These are phyloP conservation scores for Tricholoma terreum DNA, from an alignment of 768 basidiomycete genomes.

Conservation along the genomic window DNA sequence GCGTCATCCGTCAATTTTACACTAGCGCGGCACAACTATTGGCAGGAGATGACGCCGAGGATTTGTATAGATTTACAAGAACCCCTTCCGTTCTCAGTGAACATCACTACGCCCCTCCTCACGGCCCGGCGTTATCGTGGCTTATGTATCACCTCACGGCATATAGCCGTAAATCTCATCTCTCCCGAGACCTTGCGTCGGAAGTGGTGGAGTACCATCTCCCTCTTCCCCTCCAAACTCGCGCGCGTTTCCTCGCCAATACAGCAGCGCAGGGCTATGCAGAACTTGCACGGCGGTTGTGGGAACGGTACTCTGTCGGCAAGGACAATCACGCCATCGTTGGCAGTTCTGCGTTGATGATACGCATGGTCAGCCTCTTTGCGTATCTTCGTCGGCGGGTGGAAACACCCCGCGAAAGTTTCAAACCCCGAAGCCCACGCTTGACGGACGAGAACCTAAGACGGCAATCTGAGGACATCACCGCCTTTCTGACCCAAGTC, in stretches of 20 bases:
- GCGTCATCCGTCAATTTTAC: conserved; percentile 48
- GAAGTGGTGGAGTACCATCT: conserved; percentile 44
- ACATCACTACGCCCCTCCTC: conserved; percentile 51
- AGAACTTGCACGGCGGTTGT: conserved; percentile 47
- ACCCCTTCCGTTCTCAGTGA: conserved; percentile 24
- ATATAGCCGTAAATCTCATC: conserved; percentile 38
- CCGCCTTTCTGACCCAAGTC: conserved; percentile 43
- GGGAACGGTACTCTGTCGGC: conserved; percentile 52
- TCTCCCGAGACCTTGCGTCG: conserved; percentile 46
- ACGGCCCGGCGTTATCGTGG: conserved; percentile 44
- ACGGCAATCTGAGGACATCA: conserved; percentile 21
- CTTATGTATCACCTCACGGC: conserved; percentile 45
- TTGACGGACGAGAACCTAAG: conserved; percentile 8
- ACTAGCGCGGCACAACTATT: conserved; percentile 28
- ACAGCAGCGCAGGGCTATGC: conserved; percentile 47
- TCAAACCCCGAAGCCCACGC: background rate
- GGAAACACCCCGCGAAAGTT: conserved; percentile 13
- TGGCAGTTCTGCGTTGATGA: conserved; percentile 41
- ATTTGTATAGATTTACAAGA: conserved; percentile 47
- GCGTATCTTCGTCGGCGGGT: conserved; percentile 22
- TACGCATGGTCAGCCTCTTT: conserved; percentile 53
- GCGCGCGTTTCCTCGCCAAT: conserved; percentile 48
- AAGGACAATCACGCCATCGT: conserved; percentile 38
- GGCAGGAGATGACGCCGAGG: conserved; percentile 34
- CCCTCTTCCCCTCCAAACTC: conserved; percentile 39